A percentile compares a stretch with the other conserved stretches of the same genome.
Conservation (phyloP, 768 basidiomycete species). For the Xanthoconium purpureum region DNA sequence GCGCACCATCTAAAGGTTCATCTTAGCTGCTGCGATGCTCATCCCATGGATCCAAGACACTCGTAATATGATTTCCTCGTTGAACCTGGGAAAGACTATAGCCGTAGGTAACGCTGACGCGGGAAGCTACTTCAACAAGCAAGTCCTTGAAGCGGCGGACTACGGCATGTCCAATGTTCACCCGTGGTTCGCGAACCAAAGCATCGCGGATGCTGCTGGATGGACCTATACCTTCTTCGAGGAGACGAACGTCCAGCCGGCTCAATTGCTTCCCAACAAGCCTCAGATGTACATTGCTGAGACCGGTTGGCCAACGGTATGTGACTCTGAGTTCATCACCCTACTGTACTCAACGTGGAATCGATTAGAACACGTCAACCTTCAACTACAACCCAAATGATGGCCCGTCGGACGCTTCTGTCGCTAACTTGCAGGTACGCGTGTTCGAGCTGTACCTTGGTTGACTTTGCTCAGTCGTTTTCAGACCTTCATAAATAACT, state of each 20-base stretch:
- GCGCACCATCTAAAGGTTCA: not conserved
- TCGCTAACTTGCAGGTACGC: slow-evolving; percentile 55
- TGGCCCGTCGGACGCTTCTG: slow-evolving; percentile 64
- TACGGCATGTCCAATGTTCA: slow-evolving; percentile 91
- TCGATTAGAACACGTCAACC: slow-evolving; percentile 54
- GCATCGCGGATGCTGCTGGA: slow-evolving; percentile 59
- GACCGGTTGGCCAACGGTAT: slow-evolving; percentile 82
- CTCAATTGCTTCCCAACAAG: slow-evolving; percentile 57
- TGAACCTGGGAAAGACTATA: slow-evolving; percentile 60
- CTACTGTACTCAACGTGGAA: not conserved
- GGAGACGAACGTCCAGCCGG: slow-evolving; percentile 55
- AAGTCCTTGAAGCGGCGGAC: slow-evolving; percentile 60
- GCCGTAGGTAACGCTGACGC: slow-evolving; percentile 83
- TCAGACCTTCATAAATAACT: slow-evolving; percentile 79
- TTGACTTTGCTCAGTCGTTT: slow-evolving; percentile 6
- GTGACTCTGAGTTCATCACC: slow-evolving; percentile 12
- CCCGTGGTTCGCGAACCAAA: slow-evolving; percentile 88
- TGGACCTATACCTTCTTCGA: slow-evolving; percentile 87
- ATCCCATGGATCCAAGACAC: slow-evolving; percentile 68
- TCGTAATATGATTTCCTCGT: slow-evolving; percentile 45
- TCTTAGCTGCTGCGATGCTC: slow-evolving; percentile 56
- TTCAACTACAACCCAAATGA: slow-evolving; percentile 52
- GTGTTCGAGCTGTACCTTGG: not conserved
- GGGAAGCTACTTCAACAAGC: slow-evolving; percentile 76
- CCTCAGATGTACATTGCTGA: slow-evolving; percentile 91